Conservation (phyloP, 768 basidiomycete genomes). For the Gymnopilus junonius region DNA sequence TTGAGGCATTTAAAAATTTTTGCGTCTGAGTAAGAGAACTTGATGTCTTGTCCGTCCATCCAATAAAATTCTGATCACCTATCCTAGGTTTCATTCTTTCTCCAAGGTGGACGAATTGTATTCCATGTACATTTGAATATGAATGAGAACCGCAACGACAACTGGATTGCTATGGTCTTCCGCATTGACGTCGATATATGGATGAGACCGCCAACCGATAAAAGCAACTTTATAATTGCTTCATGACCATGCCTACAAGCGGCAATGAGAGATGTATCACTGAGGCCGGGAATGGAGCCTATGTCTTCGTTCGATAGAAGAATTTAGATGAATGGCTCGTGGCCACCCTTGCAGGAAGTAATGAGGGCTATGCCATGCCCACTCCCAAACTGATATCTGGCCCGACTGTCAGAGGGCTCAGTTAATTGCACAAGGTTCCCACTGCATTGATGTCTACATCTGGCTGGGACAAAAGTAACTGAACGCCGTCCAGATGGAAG, state of each 20-base stretch:
- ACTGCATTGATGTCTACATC: neutral
- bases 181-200: neutral
- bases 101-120: too few species aligned
- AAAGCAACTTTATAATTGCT: neutral
- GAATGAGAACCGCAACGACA: too few species aligned
- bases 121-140: too few species aligned
- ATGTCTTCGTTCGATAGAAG: neutral
- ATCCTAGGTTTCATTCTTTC: neutral
- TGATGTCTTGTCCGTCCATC: neutral
- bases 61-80: neutral
- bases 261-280: neutral
- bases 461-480: neutral
- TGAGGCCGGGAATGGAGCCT: too few species aligned
- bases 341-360: neutral
- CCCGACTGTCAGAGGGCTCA: neutral
- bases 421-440: neutral
- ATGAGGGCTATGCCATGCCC: neutral
- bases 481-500: neutral
- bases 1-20: constrained; percentile 1
- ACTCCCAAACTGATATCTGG: too few species aligned
- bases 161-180: neutral
- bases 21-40: neutral
- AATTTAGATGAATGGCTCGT: neutral
- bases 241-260: neutral
- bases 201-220: too few species aligned